phyloP scores from a whole-genome alignment of 306 rosid species.

The Prosopis cineraria region DNA sequence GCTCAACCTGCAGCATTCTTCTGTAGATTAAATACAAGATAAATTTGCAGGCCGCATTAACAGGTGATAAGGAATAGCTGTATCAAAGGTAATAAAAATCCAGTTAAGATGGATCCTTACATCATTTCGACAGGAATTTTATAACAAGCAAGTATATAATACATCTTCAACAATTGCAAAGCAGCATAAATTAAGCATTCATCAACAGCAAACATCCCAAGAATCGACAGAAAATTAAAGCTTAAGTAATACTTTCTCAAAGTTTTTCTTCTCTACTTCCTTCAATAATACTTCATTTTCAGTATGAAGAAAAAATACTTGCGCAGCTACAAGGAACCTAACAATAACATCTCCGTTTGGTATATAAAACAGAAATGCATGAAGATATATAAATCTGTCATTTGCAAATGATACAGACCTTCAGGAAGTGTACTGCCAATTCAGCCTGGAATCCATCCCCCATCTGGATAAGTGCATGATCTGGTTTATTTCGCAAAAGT shows the following conservation, averaged over 20 bases:
- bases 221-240: not conserved
- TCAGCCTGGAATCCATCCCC: constrained; percentile 99
- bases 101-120: not conserved
- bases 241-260: not conserved
- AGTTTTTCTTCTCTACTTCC: not conserved
- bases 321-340: not conserved
- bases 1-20: not conserved
- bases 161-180: constrained; percentile 11
- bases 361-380: constrained; percentile 6
- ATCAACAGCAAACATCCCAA: not conserved
- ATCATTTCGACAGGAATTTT: not conserved
- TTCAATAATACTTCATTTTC: not conserved
- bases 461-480: constrained; percentile 97
- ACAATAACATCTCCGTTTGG: constrained; percentile 2
- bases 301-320: not conserved
- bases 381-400: constrained; percentile 15
- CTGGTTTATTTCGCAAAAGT: constrained; percentile 94
- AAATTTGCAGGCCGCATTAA: not conserved
- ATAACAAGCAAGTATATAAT: constrained; percentile 3
- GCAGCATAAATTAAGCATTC: not conserved
- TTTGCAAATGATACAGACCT: constrained; percentile 58
- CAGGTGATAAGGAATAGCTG: not conserved
- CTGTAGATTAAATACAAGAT: constrained; percentile 8
- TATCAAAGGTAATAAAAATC: not conserved
- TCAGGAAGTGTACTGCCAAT: constrained; percentile 90